These are phyloP conservation scores for Beauveria sp. DNA, from an alignment of 2,329 filamentous ascomycete genomes.

Conservation along the genomic window DNA sequence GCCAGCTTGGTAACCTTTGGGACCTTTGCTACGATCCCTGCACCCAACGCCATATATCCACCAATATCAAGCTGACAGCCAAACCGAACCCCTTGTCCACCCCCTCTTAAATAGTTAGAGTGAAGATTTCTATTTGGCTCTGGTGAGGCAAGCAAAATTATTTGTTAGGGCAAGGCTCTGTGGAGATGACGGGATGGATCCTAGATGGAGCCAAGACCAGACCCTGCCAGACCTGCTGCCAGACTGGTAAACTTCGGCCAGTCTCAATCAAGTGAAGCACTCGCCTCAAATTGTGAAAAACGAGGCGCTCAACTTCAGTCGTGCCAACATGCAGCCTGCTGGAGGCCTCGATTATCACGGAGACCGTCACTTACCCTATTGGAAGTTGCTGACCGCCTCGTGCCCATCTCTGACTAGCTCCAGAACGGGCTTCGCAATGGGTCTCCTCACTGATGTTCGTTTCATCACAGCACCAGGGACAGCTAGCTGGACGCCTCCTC, in stretches of 20 bases:
- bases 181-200: slow-evolving; percentile 5
- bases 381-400: not conserved
- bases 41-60: not conserved
- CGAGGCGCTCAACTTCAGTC: not conserved
- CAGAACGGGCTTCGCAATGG: not conserved
- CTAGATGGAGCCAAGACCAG: slow-evolving; percentile 4
- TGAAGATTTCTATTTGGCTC: not conserved
- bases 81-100: not conserved
- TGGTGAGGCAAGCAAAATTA: not conserved
- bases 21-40: not conserved
- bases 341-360: not conserved
- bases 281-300: not conserved
- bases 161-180: not conserved
- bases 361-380: not conserved
- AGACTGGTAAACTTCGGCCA: not conserved
- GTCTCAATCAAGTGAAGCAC: not conserved
- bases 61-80: not conserved
- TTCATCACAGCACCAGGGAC: not conserved
- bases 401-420: not conserved
- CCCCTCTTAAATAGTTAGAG: not conserved
- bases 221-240: not conserved
- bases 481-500: slow-evolving; percentile 1
- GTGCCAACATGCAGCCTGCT: not conserved
- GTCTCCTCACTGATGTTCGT: not conserved
- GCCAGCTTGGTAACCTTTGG: not conserved